A percentile compares a stretch with the other conserved stretches of the same genome.
Evolutionary conservation across 768 basidiomycete genomes (phyloP).

Genomic region (Hemileccinum impolitum): DNA sequence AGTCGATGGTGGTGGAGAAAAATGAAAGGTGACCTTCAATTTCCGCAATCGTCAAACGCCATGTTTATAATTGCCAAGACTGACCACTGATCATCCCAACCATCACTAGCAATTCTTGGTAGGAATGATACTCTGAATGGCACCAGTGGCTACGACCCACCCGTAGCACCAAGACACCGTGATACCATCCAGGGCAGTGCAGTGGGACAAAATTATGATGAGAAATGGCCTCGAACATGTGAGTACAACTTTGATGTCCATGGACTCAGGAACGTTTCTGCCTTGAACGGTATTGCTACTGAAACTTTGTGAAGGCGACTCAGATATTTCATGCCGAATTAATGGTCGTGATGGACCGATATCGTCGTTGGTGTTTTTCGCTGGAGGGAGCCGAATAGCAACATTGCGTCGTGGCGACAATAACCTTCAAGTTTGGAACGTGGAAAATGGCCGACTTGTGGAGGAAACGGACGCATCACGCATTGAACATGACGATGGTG

Average conservation of each 20-base stretch:
- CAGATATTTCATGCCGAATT: background rate
- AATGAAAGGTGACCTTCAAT: too few relatives aligned
- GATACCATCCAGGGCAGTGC: background rate
- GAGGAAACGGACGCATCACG: background rate
- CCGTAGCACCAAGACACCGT: too few relatives aligned
- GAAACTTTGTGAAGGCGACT: background rate
- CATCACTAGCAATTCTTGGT: too few relatives aligned
- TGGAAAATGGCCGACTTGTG: background rate
- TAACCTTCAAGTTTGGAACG: background rate
- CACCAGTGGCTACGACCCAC: too few relatives aligned
- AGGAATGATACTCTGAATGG: too few relatives aligned
- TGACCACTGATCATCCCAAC: too few relatives aligned
- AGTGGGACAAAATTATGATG: background rate
- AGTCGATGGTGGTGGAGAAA: too few relatives aligned
- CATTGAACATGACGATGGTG: background rate
- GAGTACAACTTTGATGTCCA: background rate
- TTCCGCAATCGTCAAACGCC: too few relatives aligned
- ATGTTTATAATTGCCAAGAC: too few relatives aligned
- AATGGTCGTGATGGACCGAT: background rate
- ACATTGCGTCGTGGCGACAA: background rate
- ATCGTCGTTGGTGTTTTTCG: conserved; percentile 1
- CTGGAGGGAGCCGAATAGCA: background rate
- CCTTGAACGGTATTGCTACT: background rate
- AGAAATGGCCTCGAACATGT: background rate
- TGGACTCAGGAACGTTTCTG: background rate